These are phyloP conservation scores for Talaromyces sp. DNA, from an alignment of 2,329 filamentous ascomycete genomes.

Conservation along the genomic window DNA sequence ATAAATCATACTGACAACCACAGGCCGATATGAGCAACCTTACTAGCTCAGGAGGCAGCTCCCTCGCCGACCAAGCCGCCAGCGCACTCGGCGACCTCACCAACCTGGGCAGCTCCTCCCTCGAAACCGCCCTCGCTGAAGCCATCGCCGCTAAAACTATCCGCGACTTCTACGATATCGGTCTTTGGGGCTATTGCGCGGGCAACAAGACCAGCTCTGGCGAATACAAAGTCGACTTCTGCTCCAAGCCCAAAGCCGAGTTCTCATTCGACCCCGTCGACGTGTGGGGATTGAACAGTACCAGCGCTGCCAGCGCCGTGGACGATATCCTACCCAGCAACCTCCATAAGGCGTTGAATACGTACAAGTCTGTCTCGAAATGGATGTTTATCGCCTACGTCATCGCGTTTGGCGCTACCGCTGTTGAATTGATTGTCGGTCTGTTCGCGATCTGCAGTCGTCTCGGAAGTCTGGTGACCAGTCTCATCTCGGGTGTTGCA, in stretches of 20 bases:
- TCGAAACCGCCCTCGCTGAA: conserved; percentile 30
- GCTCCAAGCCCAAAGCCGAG: conserved; percentile 67
- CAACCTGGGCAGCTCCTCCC: background rate
- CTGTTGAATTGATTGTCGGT: conserved; percentile 70
- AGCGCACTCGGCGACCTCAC: conserved; percentile 26
- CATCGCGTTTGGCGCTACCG: conserved; percentile 67
- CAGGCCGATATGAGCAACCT: conserved; percentile 62
- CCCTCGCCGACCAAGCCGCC: conserved; percentile 8
- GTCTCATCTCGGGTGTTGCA: conserved; percentile 62
- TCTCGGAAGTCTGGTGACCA: conserved; percentile 77
- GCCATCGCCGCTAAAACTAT: conserved; percentile 55
- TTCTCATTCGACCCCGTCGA: conserved; percentile 74
- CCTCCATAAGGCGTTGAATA: conserved; percentile 64
- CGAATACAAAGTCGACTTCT: conserved; percentile 54
- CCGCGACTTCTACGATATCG: conserved; percentile 74
- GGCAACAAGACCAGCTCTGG: conserved; percentile 55
- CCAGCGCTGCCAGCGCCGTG: conserved; percentile 38
- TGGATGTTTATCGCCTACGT: conserved; percentile 84
- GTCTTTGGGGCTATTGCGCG: conserved; percentile 83
- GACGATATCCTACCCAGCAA: conserved; percentile 65
- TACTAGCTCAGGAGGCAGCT: conserved; percentile 44
- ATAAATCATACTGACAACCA: background rate
- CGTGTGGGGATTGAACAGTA: conserved; percentile 59
- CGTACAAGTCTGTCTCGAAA: conserved; percentile 70
- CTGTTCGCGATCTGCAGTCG: conserved; percentile 80